Evolutionary conservation across 2,329 filamentous ascomycete species (phyloP).

Genomic region (Xylaria digitata): DNA sequence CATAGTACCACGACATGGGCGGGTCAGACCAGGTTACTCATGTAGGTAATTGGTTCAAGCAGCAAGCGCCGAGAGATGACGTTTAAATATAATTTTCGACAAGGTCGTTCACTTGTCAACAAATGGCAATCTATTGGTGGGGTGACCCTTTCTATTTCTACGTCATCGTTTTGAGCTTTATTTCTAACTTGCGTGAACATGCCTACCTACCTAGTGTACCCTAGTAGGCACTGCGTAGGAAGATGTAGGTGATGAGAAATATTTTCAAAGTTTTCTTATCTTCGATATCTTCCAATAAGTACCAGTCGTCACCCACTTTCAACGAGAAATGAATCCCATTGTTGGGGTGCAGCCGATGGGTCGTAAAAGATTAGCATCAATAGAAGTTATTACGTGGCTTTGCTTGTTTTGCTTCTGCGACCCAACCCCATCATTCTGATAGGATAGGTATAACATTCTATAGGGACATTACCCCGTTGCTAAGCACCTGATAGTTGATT

Average conservation of each 20-base stretch:
- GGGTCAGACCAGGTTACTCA: background rate
- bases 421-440: slow-evolving; percentile 2
- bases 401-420: slow-evolving; percentile 15
- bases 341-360: background rate
- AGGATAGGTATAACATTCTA: slow-evolving; percentile 11
- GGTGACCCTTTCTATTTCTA: too few relatives aligned
- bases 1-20: background rate
- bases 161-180: too few relatives aligned
- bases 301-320: background rate
- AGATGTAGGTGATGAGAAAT: too few relatives aligned
- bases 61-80: background rate
- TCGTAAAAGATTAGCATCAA: slow-evolving; percentile 10
- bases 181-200: too few relatives aligned
- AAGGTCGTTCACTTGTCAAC: background rate
- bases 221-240: too few relatives aligned
- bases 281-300: background rate
- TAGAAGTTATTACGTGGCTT: slow-evolving; percentile 23
- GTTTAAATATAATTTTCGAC: background rate
- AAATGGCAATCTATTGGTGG: too few relatives aligned
- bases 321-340: background rate
- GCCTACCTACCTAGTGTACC: too few relatives aligned
- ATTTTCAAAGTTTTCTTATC: too few relatives aligned
- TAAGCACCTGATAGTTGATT: too few relatives aligned
- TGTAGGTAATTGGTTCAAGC: too few relatives aligned
- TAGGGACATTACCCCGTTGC: too few relatives aligned